Base-by-base conservation (phyloP, 2,329 filamentous ascomycete species). In the Exophiala alcalophila region DNA sequence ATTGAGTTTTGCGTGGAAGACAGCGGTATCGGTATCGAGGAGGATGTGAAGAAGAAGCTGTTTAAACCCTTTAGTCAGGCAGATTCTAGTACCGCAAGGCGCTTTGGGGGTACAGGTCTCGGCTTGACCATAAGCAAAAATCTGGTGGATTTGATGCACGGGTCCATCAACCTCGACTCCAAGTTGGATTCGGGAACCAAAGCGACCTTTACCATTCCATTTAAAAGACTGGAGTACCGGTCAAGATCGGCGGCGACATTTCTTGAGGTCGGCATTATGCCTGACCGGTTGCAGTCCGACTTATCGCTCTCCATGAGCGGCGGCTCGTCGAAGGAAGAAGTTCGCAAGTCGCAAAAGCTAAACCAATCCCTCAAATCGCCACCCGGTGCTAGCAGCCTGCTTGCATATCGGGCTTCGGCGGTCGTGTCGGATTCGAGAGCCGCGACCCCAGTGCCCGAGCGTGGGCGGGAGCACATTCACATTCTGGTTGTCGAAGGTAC, bases 51-150 rank as follows among this genome's bases (percentile, higher is more conserved):
- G 12, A 81, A 80, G 56, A 76, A 76, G 25, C 69, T 91, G 1
- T 92, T 91, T 65, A 81, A 83, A 52, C 86, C 86, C 0, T 92
- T 91, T 62, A 86, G 81, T 48, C 86, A 92, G 62, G 86, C 85
- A 4, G 86, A 91, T 58, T 80, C 84, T 1, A 89, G 84, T 3
- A 90, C 86, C 0, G 84, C 85, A 12, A 72, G 85, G 39, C 75
- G 80, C n/a, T 90, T 88, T 60, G 84, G 84, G 26, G 86, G 86
- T 1, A 90, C 85, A 1, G 86, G 85, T 1, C 66, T 91, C 0
- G 86, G 86, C 0, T 64, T 91, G 49, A 87, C 84, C 2, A 91
- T 91, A 53, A 86, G 80, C 65, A 90, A 90, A 62, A 88, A 88
- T 26, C 70, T 89, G 4, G 73, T 91, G 2, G 83, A 89, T 46